Conservation (phyloP, 2,329 filamentous ascomycete species). For the Colletotrichum chrysophilum region DNA sequence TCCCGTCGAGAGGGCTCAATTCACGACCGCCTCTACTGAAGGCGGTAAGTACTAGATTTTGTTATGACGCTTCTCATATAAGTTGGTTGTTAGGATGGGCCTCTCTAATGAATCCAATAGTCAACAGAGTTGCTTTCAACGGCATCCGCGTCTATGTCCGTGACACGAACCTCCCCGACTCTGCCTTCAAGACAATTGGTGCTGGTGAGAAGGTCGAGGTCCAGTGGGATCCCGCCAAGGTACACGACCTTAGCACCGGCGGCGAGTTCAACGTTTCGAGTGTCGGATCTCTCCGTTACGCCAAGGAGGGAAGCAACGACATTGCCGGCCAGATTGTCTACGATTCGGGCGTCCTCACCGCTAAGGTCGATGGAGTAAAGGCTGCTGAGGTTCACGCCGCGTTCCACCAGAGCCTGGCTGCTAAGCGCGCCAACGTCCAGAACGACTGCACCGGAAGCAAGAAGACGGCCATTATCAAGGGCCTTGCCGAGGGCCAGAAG, state of each 20-base stretch:
- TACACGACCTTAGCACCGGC: slow-evolving; percentile 49
- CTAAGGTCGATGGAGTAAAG: slow-evolving; percentile 57
- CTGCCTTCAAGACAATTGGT: slow-evolving; percentile 50
- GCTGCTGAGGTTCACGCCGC: slow-evolving; percentile 54
- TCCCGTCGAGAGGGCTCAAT: slow-evolving; percentile 52
- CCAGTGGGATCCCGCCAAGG: slow-evolving; percentile 54
- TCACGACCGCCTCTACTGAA: slow-evolving; percentile 36
- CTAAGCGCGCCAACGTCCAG: slow-evolving; percentile 40
- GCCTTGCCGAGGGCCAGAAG: slow-evolving; percentile 54
- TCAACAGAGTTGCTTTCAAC: slow-evolving; percentile 47
- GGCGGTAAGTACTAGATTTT: slow-evolving; percentile 36
- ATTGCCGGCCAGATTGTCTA: slow-evolving; percentile 57
- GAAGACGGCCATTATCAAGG: slow-evolving; percentile 40
- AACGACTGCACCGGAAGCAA: not conserved
- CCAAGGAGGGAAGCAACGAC: slow-evolving; percentile 49
- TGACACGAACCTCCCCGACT: slow-evolving; percentile 41
- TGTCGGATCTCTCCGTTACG: slow-evolving; percentile 56
- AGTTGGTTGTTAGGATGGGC: not conserved
- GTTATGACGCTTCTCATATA: not conserved
- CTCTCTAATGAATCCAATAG: slow-evolving; percentile 26
- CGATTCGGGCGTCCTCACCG: slow-evolving; percentile 58
- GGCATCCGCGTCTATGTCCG: slow-evolving; percentile 53
- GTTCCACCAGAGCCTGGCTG: slow-evolving; percentile 46
- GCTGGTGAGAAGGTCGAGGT: slow-evolving; percentile 50
- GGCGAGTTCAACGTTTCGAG: slow-evolving; percentile 59